Base-by-base conservation (phyloP, 352 stramenopile species). In the Globisporangium iwayamae region DNA sequence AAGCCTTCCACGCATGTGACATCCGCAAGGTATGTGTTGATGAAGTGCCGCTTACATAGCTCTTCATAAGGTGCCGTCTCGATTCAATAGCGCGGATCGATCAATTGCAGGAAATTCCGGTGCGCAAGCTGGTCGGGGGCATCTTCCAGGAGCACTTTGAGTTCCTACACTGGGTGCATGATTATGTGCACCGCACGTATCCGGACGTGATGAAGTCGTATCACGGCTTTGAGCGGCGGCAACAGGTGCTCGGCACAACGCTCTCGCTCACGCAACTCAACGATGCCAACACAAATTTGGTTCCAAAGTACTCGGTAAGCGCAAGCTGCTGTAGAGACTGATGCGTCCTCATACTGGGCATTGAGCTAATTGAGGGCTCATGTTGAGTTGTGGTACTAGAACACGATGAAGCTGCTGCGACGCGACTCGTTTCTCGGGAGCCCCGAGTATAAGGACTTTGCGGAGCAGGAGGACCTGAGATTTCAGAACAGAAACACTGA, bases 111-210 rank as follows among this genome's bases (percentile, higher is more conserved):
- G 82, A 93, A 56, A 77, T 93, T 11, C 78, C 81, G 1, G 71
- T 88, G 20, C 74, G 72, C 55, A 90, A 93, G 65, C 69, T 91
- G 18, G 70, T 88, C 14, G 66, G 83, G 20, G 84, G 84, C 16
- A 66, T 91, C 11, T 93, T 93, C 59, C 84, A 93, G 36, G 84
- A 91, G 61, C 84, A 93, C 68, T 91, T 93, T 60, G 81, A 91
- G 62, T 91, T 93, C 48, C 72, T 93, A 51, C 80, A 93, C 61
- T 93, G 84, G 84, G 62, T 93, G 25, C 83, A 93, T 54, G 81
- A 93, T 64, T 88, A 91, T 62, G 80, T 87, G n/a, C 79, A 89
- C 53, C 79, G 82, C 56, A 92, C 72, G 22, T 90, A 79, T 53
- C 81, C 78, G 11, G 79, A 90, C 18, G 76, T 78, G 6, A 71